These are phyloP conservation scores for Candida buenavistaensis DNA, from an alignment of 1,139 yeast genomes.

Conservation along the genomic window DNA sequence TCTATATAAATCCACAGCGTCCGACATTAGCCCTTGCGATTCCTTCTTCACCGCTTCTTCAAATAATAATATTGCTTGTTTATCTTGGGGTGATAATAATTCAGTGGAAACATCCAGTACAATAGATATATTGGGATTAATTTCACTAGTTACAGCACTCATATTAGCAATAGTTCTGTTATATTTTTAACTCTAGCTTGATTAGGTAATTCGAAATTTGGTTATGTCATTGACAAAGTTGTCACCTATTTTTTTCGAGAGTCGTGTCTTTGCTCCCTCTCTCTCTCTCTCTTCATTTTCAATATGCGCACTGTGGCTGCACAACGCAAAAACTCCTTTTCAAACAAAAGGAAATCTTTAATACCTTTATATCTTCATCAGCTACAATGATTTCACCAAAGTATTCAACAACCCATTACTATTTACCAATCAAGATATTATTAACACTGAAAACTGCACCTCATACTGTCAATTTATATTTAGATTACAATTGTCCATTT, in stretches of 20 bases:
- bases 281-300: too few relatives aligned
- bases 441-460: slow-evolving; percentile 23
- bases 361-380: too few relatives aligned
- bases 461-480: slow-evolving; percentile 49
- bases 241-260: too few relatives aligned
- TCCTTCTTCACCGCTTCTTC: slow-evolving; percentile 75
- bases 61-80: slow-evolving; percentile 59
- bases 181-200: too few relatives aligned
- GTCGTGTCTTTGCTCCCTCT: too few relatives aligned
- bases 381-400: slow-evolving; percentile 41
- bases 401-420: slow-evolving; percentile 40
- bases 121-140: background rate
- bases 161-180: background rate
- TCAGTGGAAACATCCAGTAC: background rate
- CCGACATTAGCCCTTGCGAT: slow-evolving; percentile 71
- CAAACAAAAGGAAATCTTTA: too few relatives aligned
- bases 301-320: too few relatives aligned
- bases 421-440: slow-evolving; percentile 22
- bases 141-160: slow-evolving; percentile 2
- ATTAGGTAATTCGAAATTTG: too few relatives aligned
- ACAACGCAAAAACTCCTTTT: too few relatives aligned
- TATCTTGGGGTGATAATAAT: slow-evolving; percentile 18
- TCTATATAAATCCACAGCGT: slow-evolving; percentile 74
- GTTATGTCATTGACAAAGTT: too few relatives aligned
- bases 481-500: slow-evolving; percentile 82